Percentiles rank a stretch among this genome's conserved stretches.
Evolutionary conservation across 2,329 filamentous ascomycete species (phyloP).

Genomic region (Drechslera avenae): DNA sequence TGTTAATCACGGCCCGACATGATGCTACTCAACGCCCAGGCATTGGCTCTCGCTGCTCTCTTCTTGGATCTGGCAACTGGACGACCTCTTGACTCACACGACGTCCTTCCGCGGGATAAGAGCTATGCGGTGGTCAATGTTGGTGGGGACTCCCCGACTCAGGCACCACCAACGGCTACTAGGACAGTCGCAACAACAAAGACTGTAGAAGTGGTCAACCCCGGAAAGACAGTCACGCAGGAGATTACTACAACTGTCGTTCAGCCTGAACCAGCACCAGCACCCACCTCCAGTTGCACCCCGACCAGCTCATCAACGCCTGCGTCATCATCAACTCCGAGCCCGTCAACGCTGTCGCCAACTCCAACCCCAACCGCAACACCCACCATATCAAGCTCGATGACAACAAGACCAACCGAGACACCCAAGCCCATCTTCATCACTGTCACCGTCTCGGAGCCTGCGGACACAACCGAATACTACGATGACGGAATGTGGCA

Average conservation of each 20-base stretch:
- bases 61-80: slow-evolving; percentile 29
- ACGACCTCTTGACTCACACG: slow-evolving; percentile 34
- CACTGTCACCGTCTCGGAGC: slow-evolving; percentile 37
- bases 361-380: slow-evolving; percentile 13
- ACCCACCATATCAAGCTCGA: slow-evolving; percentile 17
- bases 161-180: slow-evolving; percentile 25
- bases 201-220: slow-evolving; percentile 33
- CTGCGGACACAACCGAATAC: slow-evolving; percentile 42
- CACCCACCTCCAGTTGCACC: slow-evolving; percentile 20
- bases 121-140: slow-evolving; percentile 50
- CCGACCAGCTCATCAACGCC: slow-evolving; percentile 15
- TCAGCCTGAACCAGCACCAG: slow-evolving; percentile 15
- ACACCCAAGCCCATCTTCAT: slow-evolving; percentile 35
- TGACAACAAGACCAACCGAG: slow-evolving; percentile 16
- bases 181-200: slow-evolving; percentile 33
- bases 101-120: slow-evolving; percentile 34
- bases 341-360: slow-evolving; percentile 18
- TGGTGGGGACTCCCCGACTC: slow-evolving; percentile 41
- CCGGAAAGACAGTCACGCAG: slow-evolving; percentile 31
- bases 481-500: slow-evolving; percentile 56
- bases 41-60: slow-evolving; percentile 27
- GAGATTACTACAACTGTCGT: slow-evolving; percentile 30
- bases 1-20: slow-evolving; percentile 18
- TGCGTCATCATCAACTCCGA: slow-evolving; percentile 3
- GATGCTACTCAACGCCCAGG: slow-evolving; percentile 35